Percentiles rank a stretch among this genome's conserved stretches.
Evolutionary conservation across 2,329 filamentous ascomycete genomes (phyloP).

Genomic region (Ophiosphaerella narmari): DNA sequence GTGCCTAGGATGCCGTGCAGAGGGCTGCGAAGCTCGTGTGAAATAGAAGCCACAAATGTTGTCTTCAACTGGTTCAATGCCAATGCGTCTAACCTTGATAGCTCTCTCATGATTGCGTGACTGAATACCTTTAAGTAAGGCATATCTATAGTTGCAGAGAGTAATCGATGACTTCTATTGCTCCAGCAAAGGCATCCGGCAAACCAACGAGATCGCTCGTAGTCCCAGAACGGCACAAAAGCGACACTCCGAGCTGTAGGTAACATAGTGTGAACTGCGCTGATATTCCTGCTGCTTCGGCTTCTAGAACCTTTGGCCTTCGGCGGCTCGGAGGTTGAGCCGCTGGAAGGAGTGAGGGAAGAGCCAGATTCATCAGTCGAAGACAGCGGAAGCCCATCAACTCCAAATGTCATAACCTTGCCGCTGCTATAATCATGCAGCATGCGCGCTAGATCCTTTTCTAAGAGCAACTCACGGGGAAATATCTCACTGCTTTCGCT

Average conservation of each 20-base stretch:
- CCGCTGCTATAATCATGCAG: neutral
- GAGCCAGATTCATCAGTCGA: conserved; percentile 3
- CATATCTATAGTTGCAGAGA: conserved; percentile 37
- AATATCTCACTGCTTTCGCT: neutral
- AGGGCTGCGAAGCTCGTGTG: conserved; percentile 58
- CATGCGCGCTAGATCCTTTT: neutral
- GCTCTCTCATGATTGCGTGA: conserved; percentile 61
- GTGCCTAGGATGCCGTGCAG: conserved; percentile 47
- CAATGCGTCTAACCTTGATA: conserved; percentile 58
- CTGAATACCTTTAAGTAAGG: conserved; percentile 44
- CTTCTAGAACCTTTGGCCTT: neutral
- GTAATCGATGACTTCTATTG: conserved; percentile 31
- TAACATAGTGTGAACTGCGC: neutral
- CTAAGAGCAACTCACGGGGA: neutral
- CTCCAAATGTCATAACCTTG: conserved; percentile 5
- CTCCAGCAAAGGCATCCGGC: conserved; percentile 45
- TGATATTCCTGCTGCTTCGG: neutral
- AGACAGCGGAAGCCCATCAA: neutral
- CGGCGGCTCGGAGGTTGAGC: neutral
- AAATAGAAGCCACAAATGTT: conserved; percentile 58
- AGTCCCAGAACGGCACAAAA: conserved; percentile 49
- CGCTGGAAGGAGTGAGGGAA: neutral
- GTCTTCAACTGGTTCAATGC: conserved; percentile 53
- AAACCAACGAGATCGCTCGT: conserved; percentile 43
- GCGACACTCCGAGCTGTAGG: conserved; percentile 38